These are phyloP conservation scores for Parathielavia hyrcaniae DNA, from an alignment of 495 filamentous ascomycete genomes.

Conservation along the genomic window DNA sequence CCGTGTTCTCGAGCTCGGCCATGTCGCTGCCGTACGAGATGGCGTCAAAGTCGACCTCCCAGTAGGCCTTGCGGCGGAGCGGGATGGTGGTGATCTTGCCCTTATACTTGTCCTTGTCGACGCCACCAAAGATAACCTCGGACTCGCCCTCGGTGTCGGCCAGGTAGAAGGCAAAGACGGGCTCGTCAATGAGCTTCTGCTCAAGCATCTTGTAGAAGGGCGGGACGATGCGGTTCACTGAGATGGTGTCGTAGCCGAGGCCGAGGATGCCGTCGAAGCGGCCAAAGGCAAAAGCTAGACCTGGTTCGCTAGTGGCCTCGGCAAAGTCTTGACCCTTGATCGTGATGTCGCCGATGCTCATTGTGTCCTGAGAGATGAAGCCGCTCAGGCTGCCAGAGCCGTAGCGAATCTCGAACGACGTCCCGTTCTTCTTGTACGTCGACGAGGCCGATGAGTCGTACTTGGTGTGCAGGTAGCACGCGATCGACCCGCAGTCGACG, in stretches of 20 bases:
- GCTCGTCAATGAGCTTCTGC: conserved; percentile 82
- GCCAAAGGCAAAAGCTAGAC: conserved; percentile 95
- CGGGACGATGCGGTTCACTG: conserved; percentile 88
- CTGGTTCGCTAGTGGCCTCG: conserved; percentile 89
- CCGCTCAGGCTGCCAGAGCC: conserved; percentile 93
- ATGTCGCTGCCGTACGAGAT: conserved; percentile 78
- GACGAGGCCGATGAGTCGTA: conserved; percentile 88
- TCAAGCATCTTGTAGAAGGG: conserved; percentile 95
- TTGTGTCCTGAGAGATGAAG: conserved; percentile 79
- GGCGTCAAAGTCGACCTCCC: conserved; percentile 94
- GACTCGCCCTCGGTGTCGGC: conserved; percentile 67
- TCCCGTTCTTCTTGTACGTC: conserved; percentile 90
- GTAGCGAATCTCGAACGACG: conserved; percentile 87
- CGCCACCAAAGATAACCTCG: conserved; percentile 85
- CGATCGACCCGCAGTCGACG: conserved; percentile 83
- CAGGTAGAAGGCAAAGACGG: conserved; percentile 96
- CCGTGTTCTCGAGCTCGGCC: conserved; percentile 86
- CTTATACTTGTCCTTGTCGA: conserved; percentile 78
- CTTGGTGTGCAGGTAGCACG: conserved; percentile 95
- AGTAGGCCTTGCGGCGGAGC: conserved; percentile 96
- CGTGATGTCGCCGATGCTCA: conserved; percentile 83
- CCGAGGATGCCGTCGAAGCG: conserved; percentile 97
- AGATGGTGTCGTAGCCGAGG: conserved; percentile 89
- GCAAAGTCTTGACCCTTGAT: conserved; percentile 89
- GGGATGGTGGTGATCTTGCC: conserved; percentile 90